Evolutionary conservation across 345 rosid genomes (phyloP), one percentile per base, ranked within the genome.

Genomic region (Hibiscus trionum): DNA sequence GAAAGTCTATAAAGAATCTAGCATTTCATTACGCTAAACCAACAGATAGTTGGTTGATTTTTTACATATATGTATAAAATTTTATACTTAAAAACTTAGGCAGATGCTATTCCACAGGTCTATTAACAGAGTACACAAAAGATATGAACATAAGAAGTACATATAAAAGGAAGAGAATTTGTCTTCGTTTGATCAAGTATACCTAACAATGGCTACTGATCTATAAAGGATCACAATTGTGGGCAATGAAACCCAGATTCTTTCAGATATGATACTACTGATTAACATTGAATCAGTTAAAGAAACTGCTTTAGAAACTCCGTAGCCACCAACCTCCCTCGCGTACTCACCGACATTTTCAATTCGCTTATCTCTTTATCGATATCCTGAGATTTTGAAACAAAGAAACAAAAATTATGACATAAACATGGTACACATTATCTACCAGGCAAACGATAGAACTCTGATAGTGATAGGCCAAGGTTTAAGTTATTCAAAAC

Each of bases 281-380:
- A 7, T 1, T 11, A 26, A 59, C 27, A 19, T 65, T 80, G 68
- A 4, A 31, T 17, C 39, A 6, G 29, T 76, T 78, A 90, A 55
- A 50, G 6, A 50, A 95, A 92, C 77, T 95, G 98, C 87, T 95
- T 95, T 74, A 95, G 78, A 74, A 90, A 90, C 85, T 95, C 99
- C 0, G 92, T 84, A 12, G 99, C 99, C 35, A 95, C 99, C 71
- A 89, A 85, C 81, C 89, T 89, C 68, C 98, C 99, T 70, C 97
- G 80, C 1, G 97, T 92, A 81, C 93, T 95, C 76, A 95, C 89
- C 0, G 97, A 95, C 83, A 86, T 81, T 84, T 91, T 95, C 80
- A 95, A 77, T 66, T 95, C 98, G 5, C 86, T 87, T 77, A 95
- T 95, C 87, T 95, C 98, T 81, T 95, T 90, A 70, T 92, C 96